Evolutionary conservation across 345 rosid genomes (phyloP).

Genomic region (Linum lewisii): DNA sequence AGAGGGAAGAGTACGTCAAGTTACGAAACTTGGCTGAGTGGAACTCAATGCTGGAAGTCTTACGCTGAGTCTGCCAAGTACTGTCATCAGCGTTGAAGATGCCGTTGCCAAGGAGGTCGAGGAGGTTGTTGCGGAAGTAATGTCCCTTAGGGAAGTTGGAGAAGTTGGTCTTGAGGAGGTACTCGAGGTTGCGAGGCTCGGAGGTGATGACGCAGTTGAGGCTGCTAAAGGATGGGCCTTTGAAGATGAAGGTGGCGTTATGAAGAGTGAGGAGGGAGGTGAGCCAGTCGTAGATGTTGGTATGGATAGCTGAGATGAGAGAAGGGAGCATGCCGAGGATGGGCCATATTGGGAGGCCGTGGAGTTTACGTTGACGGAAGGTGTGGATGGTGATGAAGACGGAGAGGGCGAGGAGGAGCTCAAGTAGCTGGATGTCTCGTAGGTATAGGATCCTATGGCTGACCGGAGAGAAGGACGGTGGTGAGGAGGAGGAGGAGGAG

Average conservation of each 20-base stretch:
- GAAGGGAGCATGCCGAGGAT: slow-evolving; percentile 87
- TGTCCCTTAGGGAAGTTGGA: slow-evolving; percentile 75
- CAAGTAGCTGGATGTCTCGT: slow-evolving; percentile 37
- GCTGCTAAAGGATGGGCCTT: slow-evolving; percentile 73
- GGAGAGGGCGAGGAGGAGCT: slow-evolving; percentile 42
- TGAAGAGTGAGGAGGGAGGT: slow-evolving; percentile 41
- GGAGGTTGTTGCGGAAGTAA: slow-evolving; percentile 52
- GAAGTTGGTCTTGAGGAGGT: slow-evolving; percentile 83
- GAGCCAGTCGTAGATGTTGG: slow-evolving; percentile 67
- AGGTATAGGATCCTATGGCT: slow-evolving; percentile 18
- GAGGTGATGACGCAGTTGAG: slow-evolving; percentile 69
- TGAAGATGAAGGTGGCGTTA: slow-evolving; percentile 70
- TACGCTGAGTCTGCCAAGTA: slow-evolving; percentile 79
- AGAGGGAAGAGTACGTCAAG: slow-evolving; percentile 50
- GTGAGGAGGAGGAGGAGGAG: slow-evolving; percentile 8
- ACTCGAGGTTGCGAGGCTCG: slow-evolving; percentile 79
- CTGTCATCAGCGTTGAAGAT: slow-evolving; percentile 84
- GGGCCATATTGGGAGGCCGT: slow-evolving; percentile 76
- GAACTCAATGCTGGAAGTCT: slow-evolving; percentile 85
- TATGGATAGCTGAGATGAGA: slow-evolving; percentile 30
- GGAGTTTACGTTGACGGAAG: slow-evolving; percentile 37
- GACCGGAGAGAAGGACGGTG: slow-evolving; percentile 2
- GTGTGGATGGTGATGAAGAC: slow-evolving; percentile 42
- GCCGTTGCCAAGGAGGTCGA: slow-evolving; percentile 82
- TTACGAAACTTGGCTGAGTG: slow-evolving; percentile 76